Percentiles rank a stretch among this genome's conserved stretches.
phyloP scores from a whole-genome alignment of 148 eudicot species.

The Rhododendron williamsianum region DNA sequence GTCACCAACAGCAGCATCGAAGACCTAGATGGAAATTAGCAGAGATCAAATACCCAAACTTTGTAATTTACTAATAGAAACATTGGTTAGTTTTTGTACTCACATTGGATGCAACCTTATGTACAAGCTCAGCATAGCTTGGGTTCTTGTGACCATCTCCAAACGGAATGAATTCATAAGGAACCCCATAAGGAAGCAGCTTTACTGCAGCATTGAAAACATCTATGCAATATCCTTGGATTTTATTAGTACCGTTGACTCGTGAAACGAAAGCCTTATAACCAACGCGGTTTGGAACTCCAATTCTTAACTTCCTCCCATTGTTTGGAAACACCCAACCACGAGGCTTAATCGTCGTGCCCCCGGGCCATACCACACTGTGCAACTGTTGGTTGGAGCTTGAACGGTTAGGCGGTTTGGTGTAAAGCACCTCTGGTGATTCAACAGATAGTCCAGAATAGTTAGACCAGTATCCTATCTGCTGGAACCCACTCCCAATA shows the following conservation, averaged over 20 bases:
- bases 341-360: slow-evolving; percentile 24
- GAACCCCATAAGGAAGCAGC: slow-evolving; percentile 28
- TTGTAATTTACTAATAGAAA: not conserved
- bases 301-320: slow-evolving; percentile 28
- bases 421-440: slow-evolving; percentile 26
- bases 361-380: slow-evolving; percentile 35
- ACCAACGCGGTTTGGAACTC: slow-evolving; percentile 28
- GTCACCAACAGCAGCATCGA: slow-evolving; percentile 62
- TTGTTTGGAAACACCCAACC: slow-evolving; percentile 41
- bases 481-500: not conserved
- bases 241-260: not conserved
- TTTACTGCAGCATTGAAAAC: slow-evolving; percentile 29
- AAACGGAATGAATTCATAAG: slow-evolving; percentile 22
- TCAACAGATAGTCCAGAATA: slow-evolving; percentile 34
- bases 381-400: slow-evolving; percentile 19
- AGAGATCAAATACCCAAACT: not conserved
- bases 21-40: slow-evolving; percentile 22
- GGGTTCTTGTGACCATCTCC: slow-evolving; percentile 39
- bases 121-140: slow-evolving; percentile 24
- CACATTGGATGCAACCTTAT: slow-evolving; percentile 22
- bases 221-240: slow-evolving; percentile 33
- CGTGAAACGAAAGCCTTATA: slow-evolving; percentile 22
- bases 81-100: slow-evolving; percentile 8
- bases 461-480: slow-evolving; percentile 38
- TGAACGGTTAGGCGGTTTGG: slow-evolving; percentile 20